Conservation (phyloP, 1,284 basidiomycete genomes). For the Microbotryum silenes-acaulis region DNA sequence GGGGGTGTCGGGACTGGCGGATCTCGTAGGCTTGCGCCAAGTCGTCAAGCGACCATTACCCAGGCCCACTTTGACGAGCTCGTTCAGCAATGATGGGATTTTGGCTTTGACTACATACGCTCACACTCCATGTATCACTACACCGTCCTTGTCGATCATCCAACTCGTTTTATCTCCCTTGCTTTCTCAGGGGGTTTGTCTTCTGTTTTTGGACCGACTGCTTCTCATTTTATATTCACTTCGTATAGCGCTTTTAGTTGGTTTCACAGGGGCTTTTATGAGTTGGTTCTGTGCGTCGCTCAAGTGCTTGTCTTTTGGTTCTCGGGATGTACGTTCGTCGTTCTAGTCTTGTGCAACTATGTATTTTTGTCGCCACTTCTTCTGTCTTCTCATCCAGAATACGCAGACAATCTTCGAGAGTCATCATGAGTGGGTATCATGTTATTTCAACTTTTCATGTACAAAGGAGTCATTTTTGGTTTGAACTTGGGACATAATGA, state of each 20-base stretch:
- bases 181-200: background rate
- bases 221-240: no score
- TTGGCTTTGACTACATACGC: no score
- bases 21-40: background rate
- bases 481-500: background rate
- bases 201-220: no score
- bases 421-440: no score
- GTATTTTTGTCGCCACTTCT: no score
- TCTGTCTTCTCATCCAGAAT: no score
- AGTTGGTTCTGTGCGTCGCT: background rate
- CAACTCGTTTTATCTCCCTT: background rate
- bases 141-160: background rate
- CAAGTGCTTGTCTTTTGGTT: background rate
- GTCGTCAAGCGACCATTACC: constrained; percentile 2
- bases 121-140: background rate
- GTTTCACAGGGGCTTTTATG: no score
- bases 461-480: background rate
- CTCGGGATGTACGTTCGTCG: background rate
- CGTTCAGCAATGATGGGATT: background rate
- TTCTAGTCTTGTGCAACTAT: no score
- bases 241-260: no score
- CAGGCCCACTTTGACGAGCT: background rate
- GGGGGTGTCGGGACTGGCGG: no score
- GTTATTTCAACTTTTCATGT: background rate
- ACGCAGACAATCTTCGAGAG: no score